Evolutionary conservation across 495 filamentous ascomycete genomes (phyloP), one percentile per base, ranked within the genome.

Genomic region (Penicillium taxi): DNA sequence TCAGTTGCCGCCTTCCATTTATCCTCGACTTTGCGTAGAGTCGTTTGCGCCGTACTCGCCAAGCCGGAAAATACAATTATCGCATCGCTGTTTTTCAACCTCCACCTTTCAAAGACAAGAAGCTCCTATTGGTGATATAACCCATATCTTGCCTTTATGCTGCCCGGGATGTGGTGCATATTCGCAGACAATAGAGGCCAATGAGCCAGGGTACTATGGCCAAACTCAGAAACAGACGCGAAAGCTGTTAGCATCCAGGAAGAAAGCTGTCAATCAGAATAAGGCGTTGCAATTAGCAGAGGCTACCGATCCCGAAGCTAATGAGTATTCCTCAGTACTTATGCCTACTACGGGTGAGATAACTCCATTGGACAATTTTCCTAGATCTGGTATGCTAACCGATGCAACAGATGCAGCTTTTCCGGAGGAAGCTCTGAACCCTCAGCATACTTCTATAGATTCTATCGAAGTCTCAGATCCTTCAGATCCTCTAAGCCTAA

Each of bases 161-260:
- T 99, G 91, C 54, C 77, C 83, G 14, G 91, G 91, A 36, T 99
- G 91, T 56, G 91, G 91, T 30, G 93, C 90, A 20, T 74, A 81
- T 39, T 73, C 81, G 32, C 91, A 96, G 51, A 82, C 72, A 0
- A 45, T 77, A 2, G 69, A 78, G 15, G 69, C 80, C n/a, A 55
- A 75, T 22, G 70, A 81, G 47, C 74, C 89, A 1, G 91, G 91
- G 26, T 95, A 78, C 61, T 96, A 84, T 59, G 63, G 74, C 47
- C 45, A 69, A 20, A 61, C 42, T 20, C 73, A 80, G 49, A 81
- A 70, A 47, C 50, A 58, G 33, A 55, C 47, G 6, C 56, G 56
- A 27, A 64, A 60, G 40, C 31, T 56, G 52, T 57, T 26, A 59
- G 35, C 50, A n/a, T 52, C 48, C 19, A 42, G 39, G 70, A 42